These are phyloP conservation scores for Aquilaria yunnanensis DNA, from an alignment of 345 rosid species.

Conservation along the genomic window DNA sequence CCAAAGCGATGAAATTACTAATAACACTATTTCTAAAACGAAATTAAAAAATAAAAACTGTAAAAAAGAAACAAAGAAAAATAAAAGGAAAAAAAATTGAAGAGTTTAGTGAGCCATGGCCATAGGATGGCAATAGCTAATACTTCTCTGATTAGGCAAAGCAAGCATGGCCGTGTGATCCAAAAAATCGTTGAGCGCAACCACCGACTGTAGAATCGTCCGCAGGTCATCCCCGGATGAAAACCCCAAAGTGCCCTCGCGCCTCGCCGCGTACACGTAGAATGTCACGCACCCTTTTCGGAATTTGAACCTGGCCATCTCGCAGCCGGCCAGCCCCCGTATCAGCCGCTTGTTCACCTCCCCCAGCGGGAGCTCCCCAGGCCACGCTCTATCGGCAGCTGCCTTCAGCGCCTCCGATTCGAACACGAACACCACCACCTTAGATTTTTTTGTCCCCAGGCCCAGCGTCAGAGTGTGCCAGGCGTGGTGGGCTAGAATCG, in stretches of 20 bases:
- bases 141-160: constrained; percentile 83
- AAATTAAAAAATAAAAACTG: constrained; percentile 5
- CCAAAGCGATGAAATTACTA: constrained; percentile 6
- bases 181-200: constrained; percentile 84
- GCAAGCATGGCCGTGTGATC: constrained; percentile 97
- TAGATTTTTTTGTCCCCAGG: constrained; percentile 80
- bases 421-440: constrained; percentile 71
- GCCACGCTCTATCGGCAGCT: constrained; percentile 64
- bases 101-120: constrained; percentile 68
- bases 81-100: background rate
- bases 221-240: constrained; percentile 74
- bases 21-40: constrained; percentile 10
- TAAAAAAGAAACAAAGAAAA: constrained; percentile 5
- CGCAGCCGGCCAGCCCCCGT: constrained; percentile 50
- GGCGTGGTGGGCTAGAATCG: constrained; percentile 92
- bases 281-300: constrained; percentile 98
- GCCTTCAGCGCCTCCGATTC: constrained; percentile 69
- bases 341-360: constrained; percentile 88
- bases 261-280: constrained; percentile 78
- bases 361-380: constrained; percentile 76
- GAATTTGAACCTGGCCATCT: constrained; percentile 94
- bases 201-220: constrained; percentile 74
- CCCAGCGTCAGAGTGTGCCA: constrained; percentile 97
- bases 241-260: constrained; percentile 49
- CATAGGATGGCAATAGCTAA: constrained; percentile 62